Evolutionary conservation across 257 asterid genomes (phyloP), one percentile per base, ranked within the genome.

Genomic region (Phtheirospermum japonicum): DNA sequence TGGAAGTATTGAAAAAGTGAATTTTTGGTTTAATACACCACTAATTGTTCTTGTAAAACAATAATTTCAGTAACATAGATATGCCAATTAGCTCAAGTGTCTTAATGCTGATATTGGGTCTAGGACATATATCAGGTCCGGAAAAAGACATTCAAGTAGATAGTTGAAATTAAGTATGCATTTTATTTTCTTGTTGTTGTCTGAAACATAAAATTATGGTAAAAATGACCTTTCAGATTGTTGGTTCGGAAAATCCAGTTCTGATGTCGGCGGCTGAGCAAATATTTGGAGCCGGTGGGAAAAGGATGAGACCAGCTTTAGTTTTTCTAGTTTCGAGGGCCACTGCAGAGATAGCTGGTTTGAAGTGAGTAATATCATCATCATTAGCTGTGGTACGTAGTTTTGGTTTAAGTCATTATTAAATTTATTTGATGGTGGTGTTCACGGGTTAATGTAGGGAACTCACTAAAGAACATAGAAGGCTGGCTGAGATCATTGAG

Each of bases 221-320:
- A 37, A 64, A 70, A 18, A 7, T 17, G 64, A 42, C 53, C 66
- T 55, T 51, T 59, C 68, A 93, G 99, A 93, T 89, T 76, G 94
- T 93, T 72, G 99, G 99, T 70, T 88, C 99, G 65, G 99, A 93
- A 73, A 93, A 87, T 69, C 97, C 96, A 1, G 97, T 85, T 40
- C 36, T 93, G 81, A 85, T 87, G 95, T 89, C 99, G 66, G 96
- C 96, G 63, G 97, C 97, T 5, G 95, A 89, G 80, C 97, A 93
- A 82, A 93, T 93, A 19, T 93, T 93, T 68, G 87, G 95, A 64
- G 99, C 99, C 60, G 97, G 99, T 58, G 99, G 99, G 49, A 93
- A 93, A 74, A 76, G 97, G 76, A 83, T 86, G 92, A 82, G 97
- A 64, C 99, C 99, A 1, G 99, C 97, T 73, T 70, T 93, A 70